Base-by-base conservation (phyloP, 306 rosid genomes). In the Cajanus cajan region DNA sequence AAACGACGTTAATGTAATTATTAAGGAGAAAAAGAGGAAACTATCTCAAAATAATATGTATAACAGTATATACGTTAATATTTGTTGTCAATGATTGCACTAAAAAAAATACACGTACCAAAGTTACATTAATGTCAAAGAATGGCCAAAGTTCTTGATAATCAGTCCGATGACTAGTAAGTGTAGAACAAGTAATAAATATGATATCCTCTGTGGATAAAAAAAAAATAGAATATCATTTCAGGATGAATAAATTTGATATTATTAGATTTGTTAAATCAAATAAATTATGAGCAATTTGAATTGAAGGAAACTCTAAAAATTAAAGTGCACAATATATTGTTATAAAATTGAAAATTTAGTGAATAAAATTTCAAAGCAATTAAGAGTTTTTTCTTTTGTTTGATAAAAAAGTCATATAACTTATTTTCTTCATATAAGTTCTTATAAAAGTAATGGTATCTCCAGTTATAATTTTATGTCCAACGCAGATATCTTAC, bases 131-230 rank as follows among this genome's bases (percentile, higher is more conserved):
- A 40, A 73, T 73, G 71, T 36, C 57, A 40, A 40, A 55, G 66
- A 68, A 70, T 78, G 67, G 82, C 68, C 68, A 78, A 78, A 11
- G 22, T 31, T 58, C 21, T 61, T 36, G 9, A 37, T 37, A 37
- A n/a, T n/a, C n/a, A n/a, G n/a, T n/a, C n/a, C n/a, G n/a, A n/a
- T n/a, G n/a, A n/a, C n/a, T n/a, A 37, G 41, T 37, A 37, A 37
- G 41, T 6, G 9, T 37, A 37, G 41, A 37, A 37, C 41, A 37
- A 37, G 41, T 37, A 37, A 37, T 7, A 37, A 4, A 37, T 28
- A 28, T 28, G 3, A 28, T 28, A 3, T 28, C 31, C 31, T 28
- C 31, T 28, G n/a, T n/a, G n/a, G n/a, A 28, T 28, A 28, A 28
- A 3, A 28, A 28, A 28, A 28, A 41, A 41, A 41, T 41, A 8